Evolutionary conservation across 2,329 filamentous ascomycete species (phyloP), one percentile per base, ranked within the genome.

Genomic region (Ambrosiella beaveri): DNA sequence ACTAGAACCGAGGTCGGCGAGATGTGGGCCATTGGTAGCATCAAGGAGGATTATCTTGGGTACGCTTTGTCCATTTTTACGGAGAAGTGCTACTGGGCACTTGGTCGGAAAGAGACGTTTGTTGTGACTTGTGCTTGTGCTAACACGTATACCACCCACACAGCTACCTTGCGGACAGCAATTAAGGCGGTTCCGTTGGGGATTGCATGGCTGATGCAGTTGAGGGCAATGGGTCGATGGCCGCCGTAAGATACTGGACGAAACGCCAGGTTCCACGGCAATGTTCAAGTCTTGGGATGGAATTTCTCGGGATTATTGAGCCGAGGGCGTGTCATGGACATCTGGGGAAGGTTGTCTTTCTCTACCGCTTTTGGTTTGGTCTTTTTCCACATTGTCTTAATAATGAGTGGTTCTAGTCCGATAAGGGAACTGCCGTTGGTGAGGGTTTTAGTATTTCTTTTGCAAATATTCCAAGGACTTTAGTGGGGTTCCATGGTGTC

Each of bases 1-100:
- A 86, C 91, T 55, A 82, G 94, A 71, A 90, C 87, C 63, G 93
- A 97, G 69, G 88, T 97, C 56, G 88, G 88, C 62, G 85, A 88
- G 68, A 95, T 98, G 80, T 96, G 86, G 78, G 93, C 91, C 41
- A 95, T 98, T 69, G 93, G 90, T 61, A 97, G 88, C 64, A 96
- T 98, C 74, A 95, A 95, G 72, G 91, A 85, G 67, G 82, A 85
- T 66, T 85, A 83, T 66, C 75, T 85, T 45, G 82, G 82, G 82
- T 84, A 59, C 49, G 58, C n/a, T 15, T 12, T 49, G 12, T 39
- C 19, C 36, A 37, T 6, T 1, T 8, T 17, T 2, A 5, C n/a
- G n/a, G 13, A 47, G 13, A 47, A 9, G 17, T 12, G 13, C 12
- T 15, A 17, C 12, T 38, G 3, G 15, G 13, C 37, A 7, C 19